Percentiles rank a stretch among this genome's conserved stretches.
These are phyloP conservation scores for Paulownia fortunei DNA, from an alignment of 257 asterid genomes.

Conservation along the genomic window DNA sequence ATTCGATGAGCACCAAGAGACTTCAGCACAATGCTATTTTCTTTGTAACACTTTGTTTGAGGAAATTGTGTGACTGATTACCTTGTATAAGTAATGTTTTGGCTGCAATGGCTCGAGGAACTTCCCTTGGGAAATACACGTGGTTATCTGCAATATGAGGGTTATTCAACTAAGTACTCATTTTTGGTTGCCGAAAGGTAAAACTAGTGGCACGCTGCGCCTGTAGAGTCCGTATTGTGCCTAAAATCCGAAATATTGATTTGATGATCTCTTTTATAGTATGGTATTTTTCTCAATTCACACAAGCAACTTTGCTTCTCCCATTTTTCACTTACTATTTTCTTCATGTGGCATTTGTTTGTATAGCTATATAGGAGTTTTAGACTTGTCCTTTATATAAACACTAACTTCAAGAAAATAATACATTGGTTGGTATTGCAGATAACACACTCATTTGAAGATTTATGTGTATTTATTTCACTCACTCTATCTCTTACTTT, in stretches of 20 bases:
- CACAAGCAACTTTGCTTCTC: background rate
- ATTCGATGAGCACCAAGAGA: no score
- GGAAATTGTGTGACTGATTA: background rate
- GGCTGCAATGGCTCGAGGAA: background rate
- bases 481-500: slow-evolving; percentile 31
- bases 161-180: background rate
- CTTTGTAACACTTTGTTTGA: no score
- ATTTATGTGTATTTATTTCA: slow-evolving; percentile 7
- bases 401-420: background rate
- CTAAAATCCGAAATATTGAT: background rate
- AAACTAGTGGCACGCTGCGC: background rate
- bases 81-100: background rate
- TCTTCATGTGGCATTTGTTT: background rate
- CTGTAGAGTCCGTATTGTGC: background rate
- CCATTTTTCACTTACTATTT: background rate
- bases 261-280: background rate
- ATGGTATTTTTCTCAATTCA: background rate
- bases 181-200: background rate
- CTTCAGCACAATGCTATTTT: no score
- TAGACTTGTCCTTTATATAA: background rate
- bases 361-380: background rate
- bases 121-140: background rate
- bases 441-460: slow-evolving; percentile 4
- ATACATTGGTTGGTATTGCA: slow-evolving; percentile 12
- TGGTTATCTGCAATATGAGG: background rate